phyloP scores from a whole-genome alignment of 768 basidiomycete species.

The Candolleomyces eurysporus region DNA sequence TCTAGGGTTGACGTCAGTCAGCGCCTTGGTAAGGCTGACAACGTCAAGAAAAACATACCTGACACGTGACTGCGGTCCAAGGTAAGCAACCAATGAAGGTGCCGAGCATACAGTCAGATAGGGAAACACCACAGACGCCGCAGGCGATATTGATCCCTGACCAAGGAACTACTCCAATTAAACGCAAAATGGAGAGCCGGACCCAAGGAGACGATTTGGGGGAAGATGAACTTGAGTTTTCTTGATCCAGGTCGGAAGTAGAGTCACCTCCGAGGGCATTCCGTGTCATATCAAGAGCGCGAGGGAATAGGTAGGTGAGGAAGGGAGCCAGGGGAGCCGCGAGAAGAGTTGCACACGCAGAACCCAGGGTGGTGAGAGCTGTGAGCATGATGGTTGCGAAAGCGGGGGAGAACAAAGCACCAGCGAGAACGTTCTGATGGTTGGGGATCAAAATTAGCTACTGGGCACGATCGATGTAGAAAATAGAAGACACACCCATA shows the following conservation, averaged over 20 bases:
- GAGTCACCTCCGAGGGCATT: conserved; percentile 72
- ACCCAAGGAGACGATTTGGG: conserved; percentile 66
- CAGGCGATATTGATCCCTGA: conserved; percentile 96
- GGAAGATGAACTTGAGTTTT: conserved; percentile 24
- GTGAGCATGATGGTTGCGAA: conserved; percentile 82
- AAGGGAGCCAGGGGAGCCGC: conserved; percentile 83
- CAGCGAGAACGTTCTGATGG: conserved; percentile 81
- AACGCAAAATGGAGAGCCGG: conserved; percentile 80
- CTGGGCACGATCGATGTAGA: conserved; percentile 6
- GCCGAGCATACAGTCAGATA: conserved; percentile 74
- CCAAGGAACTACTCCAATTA: conserved; percentile 95
- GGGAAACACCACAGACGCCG: conserved; percentile 82
- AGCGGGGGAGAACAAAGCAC: conserved; percentile 80
- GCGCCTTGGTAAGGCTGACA: not conserved
- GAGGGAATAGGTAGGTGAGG: conserved; percentile 77
- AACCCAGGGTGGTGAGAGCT: conserved; percentile 83
- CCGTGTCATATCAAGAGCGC: conserved; percentile 82
- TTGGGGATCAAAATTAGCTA: conserved; percentile 5
- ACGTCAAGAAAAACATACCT: conserved; percentile 43
- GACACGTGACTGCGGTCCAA: conserved; percentile 91
- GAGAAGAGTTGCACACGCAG: conserved; percentile 75
- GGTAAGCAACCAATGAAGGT: conserved; percentile 82
- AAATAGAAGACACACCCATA: conserved; percentile 61
- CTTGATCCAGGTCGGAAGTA: conserved; percentile 37
- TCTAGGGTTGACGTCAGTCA: conserved; percentile 37